A percentile compares a stretch with the other conserved stretches of the same genome.
Evolutionary conservation across 2,329 filamentous ascomycete genomes (phyloP).

Genomic region (Dactylellina cionopaga): DNA sequence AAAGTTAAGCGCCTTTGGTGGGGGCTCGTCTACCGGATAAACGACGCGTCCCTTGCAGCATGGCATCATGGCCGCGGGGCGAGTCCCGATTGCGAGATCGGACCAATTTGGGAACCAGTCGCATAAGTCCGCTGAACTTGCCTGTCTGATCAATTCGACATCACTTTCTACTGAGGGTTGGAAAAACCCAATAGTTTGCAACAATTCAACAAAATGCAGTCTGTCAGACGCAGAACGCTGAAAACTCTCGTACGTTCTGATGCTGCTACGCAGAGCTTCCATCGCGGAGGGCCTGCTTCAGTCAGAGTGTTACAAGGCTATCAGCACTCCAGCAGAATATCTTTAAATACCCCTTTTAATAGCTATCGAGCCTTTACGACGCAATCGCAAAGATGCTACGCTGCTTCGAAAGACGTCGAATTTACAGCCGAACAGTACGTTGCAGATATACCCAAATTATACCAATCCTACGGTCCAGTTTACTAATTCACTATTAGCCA

Average conservation of each 20-base stretch:
- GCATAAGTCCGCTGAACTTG: neutral
- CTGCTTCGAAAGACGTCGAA: constrained; percentile 65
- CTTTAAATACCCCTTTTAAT: neutral
- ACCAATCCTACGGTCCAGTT: neutral
- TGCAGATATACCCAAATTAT: neutral
- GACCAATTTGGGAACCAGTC: constrained; percentile 25
- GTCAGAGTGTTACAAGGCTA: neutral
- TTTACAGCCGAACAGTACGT: constrained; percentile 80
- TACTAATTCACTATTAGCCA: constrained; percentile 64
- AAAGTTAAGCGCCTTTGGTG: neutral
- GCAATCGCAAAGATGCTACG: constrained; percentile 6
- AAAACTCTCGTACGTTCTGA: constrained; percentile 9
- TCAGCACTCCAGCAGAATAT: neutral
- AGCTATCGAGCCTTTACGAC: constrained; percentile 19
- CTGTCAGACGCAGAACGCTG: constrained; percentile 25
- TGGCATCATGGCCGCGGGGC: constrained; percentile 17
- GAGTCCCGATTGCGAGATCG: constrained; percentile 35
- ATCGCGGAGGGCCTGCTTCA: neutral
- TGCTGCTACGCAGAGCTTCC: neutral
- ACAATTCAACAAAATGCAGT: constrained; percentile 27
- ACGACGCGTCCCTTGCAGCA: constrained; percentile 33
- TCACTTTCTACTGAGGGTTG: neutral
- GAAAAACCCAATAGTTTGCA: constrained; percentile 23
- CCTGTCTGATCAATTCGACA: neutral
- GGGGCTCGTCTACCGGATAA: constrained; percentile 2